Evolutionary conservation across 2,329 filamentous ascomycete genomes (phyloP).

Genomic region (Hypoxylon sp.): DNA sequence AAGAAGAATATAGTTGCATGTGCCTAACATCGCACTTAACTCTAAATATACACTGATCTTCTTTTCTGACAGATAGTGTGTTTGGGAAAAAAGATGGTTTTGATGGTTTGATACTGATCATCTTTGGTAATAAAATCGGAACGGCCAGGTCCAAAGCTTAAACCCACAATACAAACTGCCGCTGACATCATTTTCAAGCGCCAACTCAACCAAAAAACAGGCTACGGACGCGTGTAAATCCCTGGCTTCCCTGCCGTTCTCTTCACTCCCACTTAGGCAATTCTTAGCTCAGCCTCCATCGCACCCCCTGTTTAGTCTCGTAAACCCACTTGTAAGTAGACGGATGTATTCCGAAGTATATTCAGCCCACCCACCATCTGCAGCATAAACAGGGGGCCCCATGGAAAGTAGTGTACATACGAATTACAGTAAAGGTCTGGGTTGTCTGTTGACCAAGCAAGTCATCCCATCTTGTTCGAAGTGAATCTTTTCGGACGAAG

Average conservation of each 20-base stretch:
- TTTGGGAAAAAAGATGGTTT: no score
- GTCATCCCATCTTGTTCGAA: slow-evolving; percentile 18
- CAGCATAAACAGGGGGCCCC: background rate
- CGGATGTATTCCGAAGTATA: slow-evolving; percentile 27
- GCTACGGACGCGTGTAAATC: slow-evolving; percentile 17
- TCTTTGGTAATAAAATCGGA: slow-evolving; percentile 22
- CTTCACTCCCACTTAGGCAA: slow-evolving; percentile 12
- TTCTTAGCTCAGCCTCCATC: slow-evolving; percentile 17
- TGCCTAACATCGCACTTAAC: no score
- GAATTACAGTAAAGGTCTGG: no score
- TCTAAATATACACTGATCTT: no score
- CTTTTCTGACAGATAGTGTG: no score
- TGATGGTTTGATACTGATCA: slow-evolving; percentile 33
- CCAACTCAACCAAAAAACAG: slow-evolving; percentile 13
- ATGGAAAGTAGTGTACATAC: no score
- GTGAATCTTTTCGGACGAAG: slow-evolving; percentile 7
- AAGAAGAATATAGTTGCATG: no score
- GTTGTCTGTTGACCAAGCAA: slow-evolving; percentile 12
- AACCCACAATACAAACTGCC: slow-evolving; percentile 15
- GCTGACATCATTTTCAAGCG: slow-evolving; percentile 32
- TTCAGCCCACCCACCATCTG: slow-evolving; percentile 15
- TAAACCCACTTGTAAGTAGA: slow-evolving; percentile 27
- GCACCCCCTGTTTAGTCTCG: no score
- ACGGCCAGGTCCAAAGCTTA: slow-evolving; percentile 3
- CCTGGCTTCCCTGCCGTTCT: slow-evolving; percentile 14